Conservation (phyloP, 768 basidiomycete genomes). For the Boletus tylopilopsis region DNA sequence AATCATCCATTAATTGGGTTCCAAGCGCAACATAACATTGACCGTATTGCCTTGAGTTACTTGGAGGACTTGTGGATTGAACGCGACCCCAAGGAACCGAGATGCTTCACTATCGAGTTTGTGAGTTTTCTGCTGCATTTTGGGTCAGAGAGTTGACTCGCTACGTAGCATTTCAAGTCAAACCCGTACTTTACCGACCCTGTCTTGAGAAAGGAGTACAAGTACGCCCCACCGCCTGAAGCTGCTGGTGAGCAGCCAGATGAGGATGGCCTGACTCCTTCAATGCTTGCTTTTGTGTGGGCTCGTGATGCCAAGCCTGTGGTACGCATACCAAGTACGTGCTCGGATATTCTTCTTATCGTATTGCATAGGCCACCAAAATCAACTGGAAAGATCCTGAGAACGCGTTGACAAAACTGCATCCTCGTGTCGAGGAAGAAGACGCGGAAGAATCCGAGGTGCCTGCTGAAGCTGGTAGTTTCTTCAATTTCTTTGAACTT, state of each 20-base stretch:
- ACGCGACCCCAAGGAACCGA: constrained; percentile 67
- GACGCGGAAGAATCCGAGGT: constrained; percentile 54
- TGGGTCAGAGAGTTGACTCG: constrained; percentile 2
- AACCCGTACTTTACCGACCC: constrained; percentile 79
- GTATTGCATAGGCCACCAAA: constrained; percentile 47
- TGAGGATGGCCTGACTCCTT: constrained; percentile 69
- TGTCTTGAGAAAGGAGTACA: constrained; percentile 81
- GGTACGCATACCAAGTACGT: constrained; percentile 38
- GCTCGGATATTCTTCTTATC: background rate
- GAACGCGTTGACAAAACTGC: constrained; percentile 73
- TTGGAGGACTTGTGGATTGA: constrained; percentile 83
- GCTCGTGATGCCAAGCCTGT: constrained; percentile 65
- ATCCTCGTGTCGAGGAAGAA: constrained; percentile 62
- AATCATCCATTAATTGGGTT: constrained; percentile 62
- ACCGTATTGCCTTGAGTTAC: constrained; percentile 78
- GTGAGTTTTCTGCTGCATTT: constrained; percentile 46
- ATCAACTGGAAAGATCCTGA: constrained; percentile 80
- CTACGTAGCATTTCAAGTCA: constrained; percentile 69
- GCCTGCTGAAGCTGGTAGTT: constrained; percentile 68
- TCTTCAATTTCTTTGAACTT: constrained; percentile 85
- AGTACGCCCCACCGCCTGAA: constrained; percentile 54
- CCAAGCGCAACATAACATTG: constrained; percentile 67
- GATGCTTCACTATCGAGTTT: constrained; percentile 85
- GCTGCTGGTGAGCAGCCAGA: constrained; percentile 57
- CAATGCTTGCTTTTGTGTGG: constrained; percentile 82